Percentiles rank a stretch among this genome's conserved stretches.
Conservation (phyloP, 2,329 filamentous ascomycete genomes). For the Sclerotinia nivalis region DNA sequence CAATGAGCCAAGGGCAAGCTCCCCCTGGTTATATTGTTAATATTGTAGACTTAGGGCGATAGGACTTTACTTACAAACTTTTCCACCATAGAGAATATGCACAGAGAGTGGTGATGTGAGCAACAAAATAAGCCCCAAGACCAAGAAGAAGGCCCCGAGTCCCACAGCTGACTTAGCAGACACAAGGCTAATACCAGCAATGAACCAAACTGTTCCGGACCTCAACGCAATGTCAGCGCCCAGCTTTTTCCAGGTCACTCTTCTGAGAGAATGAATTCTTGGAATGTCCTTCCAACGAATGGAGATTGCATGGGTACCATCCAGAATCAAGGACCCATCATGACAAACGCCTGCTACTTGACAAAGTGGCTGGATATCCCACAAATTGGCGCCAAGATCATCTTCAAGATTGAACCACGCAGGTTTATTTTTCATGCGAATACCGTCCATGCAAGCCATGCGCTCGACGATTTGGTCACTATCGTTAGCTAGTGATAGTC, state of each 20-base stretch:
- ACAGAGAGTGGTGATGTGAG: slow-evolving; percentile 26
- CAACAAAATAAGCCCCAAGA: slow-evolving; percentile 23
- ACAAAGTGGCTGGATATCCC: slow-evolving; percentile 42
- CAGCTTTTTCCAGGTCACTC: slow-evolving; percentile 20
- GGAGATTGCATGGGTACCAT: slow-evolving; percentile 38
- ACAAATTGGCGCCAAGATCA: slow-evolving; percentile 38
- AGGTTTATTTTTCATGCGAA: slow-evolving; percentile 8
- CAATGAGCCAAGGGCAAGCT: slow-evolving; percentile 25
- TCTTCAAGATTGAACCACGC: slow-evolving; percentile 35
- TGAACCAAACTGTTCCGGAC: slow-evolving; percentile 15
- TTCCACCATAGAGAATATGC: slow-evolving; percentile 27
- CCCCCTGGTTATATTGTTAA: slow-evolving; percentile 10
- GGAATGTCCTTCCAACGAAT: slow-evolving; percentile 42
- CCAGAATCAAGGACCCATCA: slow-evolving; percentile 40
- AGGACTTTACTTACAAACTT: slow-evolving; percentile 23
- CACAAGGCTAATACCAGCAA: background rate
- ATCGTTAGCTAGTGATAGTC: slow-evolving; percentile 41
- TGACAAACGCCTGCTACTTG: slow-evolving; percentile 41
- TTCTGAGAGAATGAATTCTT: slow-evolving; percentile 17
- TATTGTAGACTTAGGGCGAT: background rate
- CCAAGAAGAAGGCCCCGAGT: slow-evolving; percentile 23
- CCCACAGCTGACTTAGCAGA: background rate
- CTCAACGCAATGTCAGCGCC: slow-evolving; percentile 8
- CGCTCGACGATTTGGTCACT: slow-evolving; percentile 41
- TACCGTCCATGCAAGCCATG: slow-evolving; percentile 34